phyloP scores from a whole-genome alignment of 176 grass and related monocot genomes.

The Hordeum marinum region DNA sequence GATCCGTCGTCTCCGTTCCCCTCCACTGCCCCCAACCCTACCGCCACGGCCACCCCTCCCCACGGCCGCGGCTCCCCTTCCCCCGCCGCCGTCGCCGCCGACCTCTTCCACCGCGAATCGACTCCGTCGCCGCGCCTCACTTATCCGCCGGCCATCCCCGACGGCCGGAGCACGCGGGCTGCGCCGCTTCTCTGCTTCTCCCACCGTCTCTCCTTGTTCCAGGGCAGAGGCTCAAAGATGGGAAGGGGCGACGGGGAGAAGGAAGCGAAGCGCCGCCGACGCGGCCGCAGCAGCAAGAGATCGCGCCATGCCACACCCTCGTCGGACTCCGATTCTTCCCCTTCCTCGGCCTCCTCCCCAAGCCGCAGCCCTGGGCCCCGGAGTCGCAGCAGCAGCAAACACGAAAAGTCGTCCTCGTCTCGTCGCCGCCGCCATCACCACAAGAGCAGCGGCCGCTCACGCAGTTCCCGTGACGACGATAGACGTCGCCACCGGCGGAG shows the following conservation, averaged over 20 bases:
- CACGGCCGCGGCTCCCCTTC: no score
- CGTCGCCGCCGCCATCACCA: constrained; percentile 24
- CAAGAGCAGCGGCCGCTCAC: constrained; percentile 36
- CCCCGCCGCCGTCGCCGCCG: no score
- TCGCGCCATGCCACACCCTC: constrained; percentile 8
- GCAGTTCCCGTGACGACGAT: constrained; percentile 36
- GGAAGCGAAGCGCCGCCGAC: constrained; percentile 34
- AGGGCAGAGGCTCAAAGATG: not conserved
- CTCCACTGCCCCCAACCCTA: no score
- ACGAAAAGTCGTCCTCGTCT: constrained; percentile 30
- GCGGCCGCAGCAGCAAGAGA: constrained; percentile 41
- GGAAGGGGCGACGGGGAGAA: constrained; percentile 6
- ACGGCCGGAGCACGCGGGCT: no score
- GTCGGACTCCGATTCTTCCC: not conserved
- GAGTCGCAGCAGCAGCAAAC: constrained; percentile 37
- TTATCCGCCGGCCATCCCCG: no score
- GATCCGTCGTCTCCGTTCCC: no score
- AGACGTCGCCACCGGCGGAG: not conserved
- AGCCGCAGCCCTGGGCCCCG: constrained; percentile 44
- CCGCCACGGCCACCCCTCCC: no score
- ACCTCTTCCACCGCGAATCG: no score
- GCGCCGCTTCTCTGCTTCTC: no score
- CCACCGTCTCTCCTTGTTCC: not conserved
- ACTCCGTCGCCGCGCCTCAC: no score
- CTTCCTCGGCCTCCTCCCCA: constrained; percentile 20